Evolutionary conservation across 345 rosid species (phyloP).

Genomic region (Chamaenerion angustifolium): DNA sequence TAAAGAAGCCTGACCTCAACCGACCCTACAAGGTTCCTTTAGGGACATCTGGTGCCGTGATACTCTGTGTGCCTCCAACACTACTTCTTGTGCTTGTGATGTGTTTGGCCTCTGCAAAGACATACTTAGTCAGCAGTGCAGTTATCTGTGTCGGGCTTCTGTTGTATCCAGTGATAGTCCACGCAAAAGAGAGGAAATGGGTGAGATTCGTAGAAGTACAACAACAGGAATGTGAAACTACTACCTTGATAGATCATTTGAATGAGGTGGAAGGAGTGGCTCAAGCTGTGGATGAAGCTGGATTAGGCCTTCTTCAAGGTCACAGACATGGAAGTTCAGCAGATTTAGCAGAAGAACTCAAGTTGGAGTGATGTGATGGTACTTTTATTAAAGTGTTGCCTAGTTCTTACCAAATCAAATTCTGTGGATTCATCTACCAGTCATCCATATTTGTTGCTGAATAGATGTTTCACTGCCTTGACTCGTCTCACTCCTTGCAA

Average conservation of each 20-base stretch:
- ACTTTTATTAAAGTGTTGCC: too few relatives aligned
- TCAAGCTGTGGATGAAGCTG: conserved; percentile 41
- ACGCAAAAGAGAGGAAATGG: conserved; percentile 47
- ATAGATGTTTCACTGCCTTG: too few relatives aligned
- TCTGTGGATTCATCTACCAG: too few relatives aligned
- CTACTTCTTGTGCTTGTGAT: conserved; percentile 62
- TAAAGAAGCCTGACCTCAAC: conserved; percentile 62
- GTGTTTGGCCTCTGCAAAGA: conserved; percentile 56
- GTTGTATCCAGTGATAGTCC: conserved; percentile 35
- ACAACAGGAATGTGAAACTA: conserved; percentile 2
- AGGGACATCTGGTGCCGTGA: conserved; percentile 43
- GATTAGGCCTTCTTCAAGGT: conserved; percentile 28
- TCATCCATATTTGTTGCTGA: too few relatives aligned
- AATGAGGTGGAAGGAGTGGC: conserved; percentile 11
- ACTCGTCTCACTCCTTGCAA: too few relatives aligned
- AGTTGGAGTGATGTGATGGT: too few relatives aligned
- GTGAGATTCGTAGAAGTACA: conserved; percentile 20
- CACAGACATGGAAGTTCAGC: too few relatives aligned
- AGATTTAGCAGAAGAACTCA: too few relatives aligned
- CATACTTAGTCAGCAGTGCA: conserved; percentile 45
- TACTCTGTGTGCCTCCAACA: conserved; percentile 66
- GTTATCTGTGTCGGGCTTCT: conserved; percentile 46
- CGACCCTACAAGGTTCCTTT: conserved; percentile 67
- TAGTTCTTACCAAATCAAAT: too few relatives aligned
- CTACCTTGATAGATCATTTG: conserved; percentile 3